Evolutionary conservation across 345 rosid species (phyloP), one percentile per base, ranked within the genome.

Genomic region (Eutrema yunnanense): DNA sequence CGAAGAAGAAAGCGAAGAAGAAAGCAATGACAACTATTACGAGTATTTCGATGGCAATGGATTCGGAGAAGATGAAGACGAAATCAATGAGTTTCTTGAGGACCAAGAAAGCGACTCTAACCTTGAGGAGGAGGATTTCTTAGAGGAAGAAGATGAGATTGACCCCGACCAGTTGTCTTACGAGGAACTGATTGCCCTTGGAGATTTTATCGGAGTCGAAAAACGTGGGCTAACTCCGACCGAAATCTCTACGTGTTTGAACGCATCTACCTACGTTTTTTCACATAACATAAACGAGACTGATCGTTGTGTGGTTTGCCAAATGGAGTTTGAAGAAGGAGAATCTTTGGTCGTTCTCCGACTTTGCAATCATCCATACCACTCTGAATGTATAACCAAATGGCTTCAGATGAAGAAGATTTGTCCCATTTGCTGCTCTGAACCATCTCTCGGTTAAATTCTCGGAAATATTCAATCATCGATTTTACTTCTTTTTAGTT

Each of bases 231-330:
- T 90, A 1, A 36, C 86, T 1, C 36, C 19, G 3, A 71, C 74
- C 2, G 85, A 92, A 66, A 84, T 90, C 9, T 61, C 78, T 0
- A 65, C 52, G 0, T 83, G 86, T 71, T 79, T 88, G 71, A 32
- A 43, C 4, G 59, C 32, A 44, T 55, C 56, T 0, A 77, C 73
- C 6, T 73, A 56, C 8, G 27, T 27, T 33, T 40, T 51, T 14
- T 29, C 50, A 11, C 73, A 81, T 46, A 47, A 46, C 9, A 72
- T 67, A 41, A 71, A 64, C 26, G 84, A 79, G 37, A 75, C 73
- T 5, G 96, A 90, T 54, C 81, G 84, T 3, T 92, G 98, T 64
- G 96, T 88, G 11, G 78, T 92, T 36, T 92, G 92, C 69, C 96
- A 92, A 72, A 76, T 82, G 27, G 96, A 92, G 69, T 92, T 79